phyloP scores from a whole-genome alignment of 441 rosid genomes.

The Syzygium syzygioides region DNA sequence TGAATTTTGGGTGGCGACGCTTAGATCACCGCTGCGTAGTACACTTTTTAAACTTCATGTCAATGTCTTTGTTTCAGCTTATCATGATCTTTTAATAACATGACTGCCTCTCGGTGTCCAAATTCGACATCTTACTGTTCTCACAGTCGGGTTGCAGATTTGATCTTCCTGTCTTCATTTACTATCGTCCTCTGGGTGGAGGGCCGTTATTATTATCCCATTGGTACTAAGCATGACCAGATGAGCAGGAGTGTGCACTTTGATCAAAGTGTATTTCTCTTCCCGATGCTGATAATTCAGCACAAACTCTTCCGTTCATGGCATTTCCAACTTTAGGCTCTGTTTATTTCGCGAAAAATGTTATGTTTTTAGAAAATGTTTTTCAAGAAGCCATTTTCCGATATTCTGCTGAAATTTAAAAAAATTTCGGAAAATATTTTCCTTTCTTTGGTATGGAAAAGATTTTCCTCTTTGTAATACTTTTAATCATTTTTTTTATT shows the following conservation, averaged over 20 bases:
- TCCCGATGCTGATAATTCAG: background rate
- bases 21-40: background rate
- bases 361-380: no score
- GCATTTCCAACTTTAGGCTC: background rate
- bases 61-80: background rate
- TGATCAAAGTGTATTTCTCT: background rate
- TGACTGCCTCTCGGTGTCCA: background rate
- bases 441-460: no score
- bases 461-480: no score
- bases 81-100: background rate
- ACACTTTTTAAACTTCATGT: background rate
- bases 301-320: background rate
- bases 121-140: background rate
- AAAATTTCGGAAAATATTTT: no score
- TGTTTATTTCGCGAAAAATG: no score
- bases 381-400: fast-evolving
- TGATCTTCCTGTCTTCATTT: background rate
- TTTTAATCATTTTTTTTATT: no score
- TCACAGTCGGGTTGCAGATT: background rate
- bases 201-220: background rate
- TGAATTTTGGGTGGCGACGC: background rate
- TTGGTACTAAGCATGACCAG: background rate
- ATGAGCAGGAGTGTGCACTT: background rate
- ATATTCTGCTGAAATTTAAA: no score
- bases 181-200: background rate